These are phyloP conservation scores for Colletotrichum noveboracense DNA, from an alignment of 2,329 filamentous ascomycete genomes.

Conservation along the genomic window DNA sequence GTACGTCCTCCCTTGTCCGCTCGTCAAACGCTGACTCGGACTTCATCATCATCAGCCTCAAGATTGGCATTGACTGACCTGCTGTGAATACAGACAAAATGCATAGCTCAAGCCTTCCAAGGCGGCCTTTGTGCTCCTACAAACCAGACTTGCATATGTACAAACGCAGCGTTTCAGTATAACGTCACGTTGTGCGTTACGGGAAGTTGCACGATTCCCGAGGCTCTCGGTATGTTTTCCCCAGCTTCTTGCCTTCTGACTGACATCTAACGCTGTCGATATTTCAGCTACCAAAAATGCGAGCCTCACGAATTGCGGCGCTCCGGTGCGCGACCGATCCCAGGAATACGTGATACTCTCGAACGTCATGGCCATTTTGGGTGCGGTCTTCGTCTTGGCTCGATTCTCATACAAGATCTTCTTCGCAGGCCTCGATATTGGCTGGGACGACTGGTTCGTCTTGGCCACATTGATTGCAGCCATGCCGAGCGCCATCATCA, in stretches of 20 bases:
- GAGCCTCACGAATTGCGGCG: conserved; percentile 29
- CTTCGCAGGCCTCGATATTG: conserved; percentile 33
- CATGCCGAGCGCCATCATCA: conserved; percentile 33
- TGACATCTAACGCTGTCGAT: background rate
- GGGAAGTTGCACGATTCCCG: conserved; percentile 25
- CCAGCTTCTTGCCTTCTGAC: background rate
- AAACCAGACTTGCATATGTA: conserved; percentile 28
- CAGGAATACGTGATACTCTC: conserved; percentile 35
- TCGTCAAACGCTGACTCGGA: background rate
- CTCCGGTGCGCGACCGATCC: conserved; percentile 30
- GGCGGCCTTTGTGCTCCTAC: conserved; percentile 23
- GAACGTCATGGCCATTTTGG: conserved; percentile 34
- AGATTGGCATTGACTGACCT: background rate
- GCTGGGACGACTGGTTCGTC: conserved; percentile 40
- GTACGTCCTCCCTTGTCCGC: conserved; percentile 7
- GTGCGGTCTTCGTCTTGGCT: conserved; percentile 39
- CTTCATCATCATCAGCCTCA: background rate
- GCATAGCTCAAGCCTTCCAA: conserved; percentile 10
- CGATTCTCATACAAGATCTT: conserved; percentile 41
- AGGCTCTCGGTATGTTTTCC: conserved; percentile 18
- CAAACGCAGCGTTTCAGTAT: conserved; percentile 18
- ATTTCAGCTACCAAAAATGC: conserved; percentile 26
- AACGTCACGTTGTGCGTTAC: conserved; percentile 25
- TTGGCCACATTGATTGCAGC: conserved; percentile 29
- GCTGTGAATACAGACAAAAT: background rate